Base-by-base conservation (phyloP, 345 rosid species). In the Gossypium raimondii region DNA sequence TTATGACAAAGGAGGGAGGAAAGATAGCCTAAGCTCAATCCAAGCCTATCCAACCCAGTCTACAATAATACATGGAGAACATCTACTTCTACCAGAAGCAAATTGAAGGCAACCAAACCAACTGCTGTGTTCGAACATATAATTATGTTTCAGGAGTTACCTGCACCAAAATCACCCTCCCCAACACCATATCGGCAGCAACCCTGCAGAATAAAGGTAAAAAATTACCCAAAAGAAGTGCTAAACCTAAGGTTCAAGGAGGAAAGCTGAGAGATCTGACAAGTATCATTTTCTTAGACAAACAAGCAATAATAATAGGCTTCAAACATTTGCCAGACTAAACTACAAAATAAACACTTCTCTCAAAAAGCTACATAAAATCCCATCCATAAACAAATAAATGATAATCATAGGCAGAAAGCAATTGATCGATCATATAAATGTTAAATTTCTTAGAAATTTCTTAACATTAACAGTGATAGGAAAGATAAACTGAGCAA, bases 151-250 rank as follows among this genome's bases (percentile, higher is more conserved):
- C 38, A 57, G 22, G 16, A 68, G 75, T 75, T 91, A 93, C 99
- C 97, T 77, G 87, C 76, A 73, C 89, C 87, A 78, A 84, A 85
- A 77, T 83, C 84, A 52, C 65, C 82, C 80, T 92, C 94, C 51
- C 83, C 82, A 12, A 78, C 80, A 75, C 80, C 83, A 64, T 85
- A 92, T 65, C 85, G 87, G 84, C 91, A 82, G 82, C 95, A 96
- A 82, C 97, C 97, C 99, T 96, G 91, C 80, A 83, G 76, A 81
- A 67, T 52, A 72, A 17, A 69, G 27, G 67, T 41, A 60, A 60
- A 47, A 73, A 17, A 25, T 68, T 61, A 60, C 68, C 55, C 13
- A 2, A 24, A 41, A 67, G n/a, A 45, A 70, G 38, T 34, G 27
- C 7, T 71, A 38, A 67, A 67, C 8, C 20, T 22, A 22, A 38